These are phyloP conservation scores for Starmerella davenportii DNA, from an alignment of 805 yeast species.

Conservation along the genomic window DNA sequence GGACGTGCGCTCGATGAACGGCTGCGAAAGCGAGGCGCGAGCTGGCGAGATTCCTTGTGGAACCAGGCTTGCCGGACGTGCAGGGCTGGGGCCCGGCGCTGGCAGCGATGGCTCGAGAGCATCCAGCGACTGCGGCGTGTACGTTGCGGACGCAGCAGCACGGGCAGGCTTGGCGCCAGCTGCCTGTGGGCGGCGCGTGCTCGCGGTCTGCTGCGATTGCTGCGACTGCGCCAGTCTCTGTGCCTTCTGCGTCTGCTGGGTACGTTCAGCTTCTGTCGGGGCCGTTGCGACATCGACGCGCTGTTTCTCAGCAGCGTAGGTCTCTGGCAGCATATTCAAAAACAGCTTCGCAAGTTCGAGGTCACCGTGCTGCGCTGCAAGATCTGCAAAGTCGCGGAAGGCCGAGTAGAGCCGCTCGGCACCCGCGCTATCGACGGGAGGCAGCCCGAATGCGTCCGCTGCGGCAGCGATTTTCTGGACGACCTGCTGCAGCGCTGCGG, in stretches of 20 bases:
- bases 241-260: background rate
- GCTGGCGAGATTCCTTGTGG: background rate
- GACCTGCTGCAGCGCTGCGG: constrained; percentile 60
- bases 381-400: constrained; percentile 63
- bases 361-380: constrained; percentile 66
- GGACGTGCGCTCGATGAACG: constrained; percentile 7
- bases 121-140: too few relatives aligned
- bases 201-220: too few relatives aligned
- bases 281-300: constrained; percentile 56
- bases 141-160: too few relatives aligned
- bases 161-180: too few relatives aligned
- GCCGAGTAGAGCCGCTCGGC: constrained; percentile 37
- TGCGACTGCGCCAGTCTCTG: too few relatives aligned
- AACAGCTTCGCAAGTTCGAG: constrained; percentile 63
- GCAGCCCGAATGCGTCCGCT: constrained; percentile 21
- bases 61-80: background rate
- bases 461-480: constrained; percentile 71
- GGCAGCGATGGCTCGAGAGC: background rate
- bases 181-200: too few relatives aligned
- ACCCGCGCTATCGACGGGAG: constrained; percentile 15
- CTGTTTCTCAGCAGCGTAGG: constrained; percentile 50
- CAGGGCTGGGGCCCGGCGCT: background rate
- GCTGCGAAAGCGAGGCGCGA: constrained; percentile 7
- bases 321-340: constrained; percentile 53
- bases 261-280: constrained; percentile 9